Conservation (phyloP, 352 stramenopile species). For the Pythium monospermum region DNA sequence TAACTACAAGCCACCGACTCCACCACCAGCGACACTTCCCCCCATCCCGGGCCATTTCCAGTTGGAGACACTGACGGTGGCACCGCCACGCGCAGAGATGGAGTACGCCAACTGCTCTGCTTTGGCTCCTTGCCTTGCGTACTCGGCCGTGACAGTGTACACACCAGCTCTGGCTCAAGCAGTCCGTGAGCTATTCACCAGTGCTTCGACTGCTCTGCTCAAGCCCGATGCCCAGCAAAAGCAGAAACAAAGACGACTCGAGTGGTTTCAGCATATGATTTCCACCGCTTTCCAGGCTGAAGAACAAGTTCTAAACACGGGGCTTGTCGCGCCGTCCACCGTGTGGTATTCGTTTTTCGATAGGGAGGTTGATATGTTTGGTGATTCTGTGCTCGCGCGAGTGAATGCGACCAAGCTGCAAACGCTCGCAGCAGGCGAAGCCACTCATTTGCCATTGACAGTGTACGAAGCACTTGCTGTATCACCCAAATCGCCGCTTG, state of each 20-base stretch:
- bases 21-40: neutral
- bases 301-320: conserved; percentile 27
- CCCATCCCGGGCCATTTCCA: conserved; percentile 1
- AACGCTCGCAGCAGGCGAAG: neutral
- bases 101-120: conserved; percentile 22
- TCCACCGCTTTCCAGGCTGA: conserved; percentile 42
- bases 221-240: neutral
- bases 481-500: neutral
- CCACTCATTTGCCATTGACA: conserved; percentile 9
- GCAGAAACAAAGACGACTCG: conserved; percentile 18
- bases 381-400: conserved; percentile 42
- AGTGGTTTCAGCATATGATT: conserved; percentile 33
- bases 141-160: conserved; percentile 61
- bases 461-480: conserved; percentile 36
- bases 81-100: neutral
- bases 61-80: neutral
- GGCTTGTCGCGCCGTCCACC: conserved; percentile 50
- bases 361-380: conserved; percentile 45
- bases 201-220: neutral
- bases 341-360: conserved; percentile 56
- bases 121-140: conserved; percentile 25
- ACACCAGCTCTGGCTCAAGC: conserved; percentile 31
- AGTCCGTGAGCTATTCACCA: conserved; percentile 2
- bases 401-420: conserved; percentile 28
- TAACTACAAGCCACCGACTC: neutral